Percentiles rank a stretch among this genome's conserved stretches.
phyloP scores from a whole-genome alignment of 345 rosid genomes.

The Cochlearia excelsa region DNA sequence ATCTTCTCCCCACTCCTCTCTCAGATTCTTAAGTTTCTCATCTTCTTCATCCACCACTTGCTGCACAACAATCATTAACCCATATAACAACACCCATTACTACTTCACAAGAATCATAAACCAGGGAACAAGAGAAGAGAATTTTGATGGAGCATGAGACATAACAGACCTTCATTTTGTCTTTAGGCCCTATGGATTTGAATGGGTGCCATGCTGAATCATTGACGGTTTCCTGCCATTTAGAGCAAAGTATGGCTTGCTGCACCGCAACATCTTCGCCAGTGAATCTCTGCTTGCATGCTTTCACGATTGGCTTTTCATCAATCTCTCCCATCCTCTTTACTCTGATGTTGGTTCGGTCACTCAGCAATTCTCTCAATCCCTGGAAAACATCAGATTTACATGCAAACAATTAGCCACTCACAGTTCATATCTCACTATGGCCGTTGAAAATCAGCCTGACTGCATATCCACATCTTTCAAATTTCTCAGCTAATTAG shows the following conservation, averaged over 20 bases:
- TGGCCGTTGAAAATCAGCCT: too few relatives aligned
- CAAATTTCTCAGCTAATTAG: too few relatives aligned
- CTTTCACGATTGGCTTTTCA: constrained; percentile 45
- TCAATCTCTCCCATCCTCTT: constrained; percentile 88
- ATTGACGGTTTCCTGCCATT: constrained; percentile 69
- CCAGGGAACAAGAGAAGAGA: neutral
- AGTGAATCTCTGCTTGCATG: constrained; percentile 52
- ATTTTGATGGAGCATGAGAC: neutral
- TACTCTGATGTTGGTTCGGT: constrained; percentile 46
- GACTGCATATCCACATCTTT: too few relatives aligned
- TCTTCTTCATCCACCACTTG: constrained; percentile 67
- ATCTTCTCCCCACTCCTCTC: constrained; percentile 64
- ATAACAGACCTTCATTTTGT: constrained; percentile 25
- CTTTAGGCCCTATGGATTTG: constrained; percentile 44
- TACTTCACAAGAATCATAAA: neutral
- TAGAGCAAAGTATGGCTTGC: constrained; percentile 50
- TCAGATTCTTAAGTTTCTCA: constrained; percentile 50
- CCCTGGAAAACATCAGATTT: constrained; percentile 19
- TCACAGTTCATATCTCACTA: neutral
- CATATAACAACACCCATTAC: neutral
- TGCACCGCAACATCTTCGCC: constrained; percentile 50
- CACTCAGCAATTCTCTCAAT: constrained; percentile 33
- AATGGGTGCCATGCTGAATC: constrained; percentile 66
- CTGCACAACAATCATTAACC: constrained; percentile 41
- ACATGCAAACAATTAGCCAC: neutral